Conservation (phyloP, 495 filamentous ascomycete species). For the Neurospora sp. region DNA sequence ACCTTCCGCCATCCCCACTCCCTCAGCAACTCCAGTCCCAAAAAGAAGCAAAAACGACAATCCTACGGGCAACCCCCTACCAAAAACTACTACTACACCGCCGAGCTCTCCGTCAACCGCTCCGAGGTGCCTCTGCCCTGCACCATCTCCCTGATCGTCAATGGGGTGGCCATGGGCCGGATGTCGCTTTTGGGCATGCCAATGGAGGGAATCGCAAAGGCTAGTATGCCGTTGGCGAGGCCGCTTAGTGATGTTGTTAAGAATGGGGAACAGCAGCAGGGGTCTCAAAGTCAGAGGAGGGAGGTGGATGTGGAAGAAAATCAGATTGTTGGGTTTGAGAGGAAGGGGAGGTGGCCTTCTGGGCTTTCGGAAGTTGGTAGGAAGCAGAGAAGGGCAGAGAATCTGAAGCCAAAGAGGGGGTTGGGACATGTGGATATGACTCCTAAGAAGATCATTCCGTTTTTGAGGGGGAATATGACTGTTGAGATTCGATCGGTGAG, state of each 20-base stretch:
- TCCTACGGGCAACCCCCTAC: background rate
- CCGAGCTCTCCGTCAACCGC: constrained; percentile 22
- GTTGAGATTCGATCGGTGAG: constrained; percentile 12
- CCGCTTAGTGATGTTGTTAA: background rate
- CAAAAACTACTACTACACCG: constrained; percentile 19
- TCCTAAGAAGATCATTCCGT: constrained; percentile 2
- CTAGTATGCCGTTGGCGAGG: constrained; percentile 5
- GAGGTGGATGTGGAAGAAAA: background rate
- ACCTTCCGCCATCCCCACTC: background rate
- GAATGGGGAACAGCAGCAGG: background rate
- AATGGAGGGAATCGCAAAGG: constrained; percentile 3
- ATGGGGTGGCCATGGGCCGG: constrained; percentile 9
- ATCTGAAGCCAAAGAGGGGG: background rate
- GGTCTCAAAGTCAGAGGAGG: background rate
- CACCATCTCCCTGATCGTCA: constrained; percentile 20
- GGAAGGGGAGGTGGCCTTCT: background rate
- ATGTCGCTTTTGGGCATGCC: constrained; percentile 16
- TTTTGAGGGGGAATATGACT: constrained; percentile 11
- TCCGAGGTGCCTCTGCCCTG: constrained; percentile 21
- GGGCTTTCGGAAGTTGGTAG: background rate
- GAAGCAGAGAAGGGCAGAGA: background rate
- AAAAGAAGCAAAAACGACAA: background rate
- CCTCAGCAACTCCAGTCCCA: background rate
- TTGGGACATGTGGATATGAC: background rate
- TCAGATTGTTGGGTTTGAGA: background rate